phyloP scores from a whole-genome alignment of 192 early-diverging fungal species.

The Entophlyctis helioformis region DNA sequence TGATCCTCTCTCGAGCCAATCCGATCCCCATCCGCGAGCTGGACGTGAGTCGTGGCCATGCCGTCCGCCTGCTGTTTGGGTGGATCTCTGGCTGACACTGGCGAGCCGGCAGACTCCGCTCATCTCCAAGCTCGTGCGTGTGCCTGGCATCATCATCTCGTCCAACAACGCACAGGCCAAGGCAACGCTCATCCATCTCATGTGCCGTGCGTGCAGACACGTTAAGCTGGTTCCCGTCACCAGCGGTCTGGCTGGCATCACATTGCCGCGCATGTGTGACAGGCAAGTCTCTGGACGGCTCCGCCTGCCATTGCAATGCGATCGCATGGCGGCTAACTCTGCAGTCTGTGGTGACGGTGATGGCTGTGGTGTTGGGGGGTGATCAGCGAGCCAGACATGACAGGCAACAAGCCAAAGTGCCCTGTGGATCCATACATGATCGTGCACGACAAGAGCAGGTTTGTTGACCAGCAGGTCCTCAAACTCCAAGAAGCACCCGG shows the following conservation, averaged over 20 bases:
- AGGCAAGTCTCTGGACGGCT: constrained; percentile 39
- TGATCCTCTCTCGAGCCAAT: constrained; percentile 72
- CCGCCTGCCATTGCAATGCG: too few relatives aligned
- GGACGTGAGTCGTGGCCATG: constrained; percentile 42
- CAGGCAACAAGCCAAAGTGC: constrained; percentile 33
- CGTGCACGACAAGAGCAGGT: constrained; percentile 88
- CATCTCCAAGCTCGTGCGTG: constrained; percentile 87
- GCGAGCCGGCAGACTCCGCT: constrained; percentile 40
- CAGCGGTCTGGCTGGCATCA: constrained; percentile 73
- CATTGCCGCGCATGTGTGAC: constrained; percentile 83
- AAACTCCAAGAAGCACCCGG: constrained; percentile 97
- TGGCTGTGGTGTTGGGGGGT: too few relatives aligned
- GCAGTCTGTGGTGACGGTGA: too few relatives aligned
- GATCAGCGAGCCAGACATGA: constrained; percentile 25
- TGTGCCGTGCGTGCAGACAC: constrained; percentile 79
- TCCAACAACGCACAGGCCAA: constrained; percentile 79
- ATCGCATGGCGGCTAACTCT: too few relatives aligned
- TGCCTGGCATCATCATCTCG: constrained; percentile 92
- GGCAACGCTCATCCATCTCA: constrained; percentile 77
- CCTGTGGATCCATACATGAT: constrained; percentile 88
- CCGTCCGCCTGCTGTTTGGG: not conserved
- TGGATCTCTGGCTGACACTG: not conserved
- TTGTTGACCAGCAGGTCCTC: constrained; percentile 92
- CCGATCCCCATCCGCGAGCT: constrained; percentile 82
- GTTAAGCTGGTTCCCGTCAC: constrained; percentile 69